Conservation (phyloP, 345 rosid genomes). For the Brassica rapa region DNA sequence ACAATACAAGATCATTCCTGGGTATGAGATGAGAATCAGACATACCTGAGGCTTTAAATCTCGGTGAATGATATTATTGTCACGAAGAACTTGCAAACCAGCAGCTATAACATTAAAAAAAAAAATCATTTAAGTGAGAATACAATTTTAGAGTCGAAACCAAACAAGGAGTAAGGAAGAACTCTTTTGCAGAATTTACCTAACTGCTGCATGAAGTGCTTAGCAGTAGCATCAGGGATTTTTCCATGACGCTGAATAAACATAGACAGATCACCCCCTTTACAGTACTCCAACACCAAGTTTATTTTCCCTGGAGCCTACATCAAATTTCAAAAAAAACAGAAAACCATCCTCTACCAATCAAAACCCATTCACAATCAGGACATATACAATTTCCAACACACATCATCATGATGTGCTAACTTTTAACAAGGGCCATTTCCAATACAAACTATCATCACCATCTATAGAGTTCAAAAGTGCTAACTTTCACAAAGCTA, state of each 20-base stretch:
- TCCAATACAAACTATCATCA: no score
- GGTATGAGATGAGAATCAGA: conserved; percentile 8
- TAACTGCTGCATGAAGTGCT: conserved; percentile 94
- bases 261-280: conserved; percentile 92
- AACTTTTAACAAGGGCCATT: no score
- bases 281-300: conserved; percentile 87
- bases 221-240: conserved; percentile 76
- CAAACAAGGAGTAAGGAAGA: conserved; percentile 19
- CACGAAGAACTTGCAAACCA: conserved; percentile 88
- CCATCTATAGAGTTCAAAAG: no score
- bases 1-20: conserved; percentile 3
- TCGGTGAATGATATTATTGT: conserved; percentile 93
- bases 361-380: neutral
- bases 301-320: conserved; percentile 88
- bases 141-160: conserved; percentile 12
- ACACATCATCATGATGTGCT: no score
- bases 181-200: conserved; percentile 45
- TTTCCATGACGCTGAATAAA: conserved; percentile 75
- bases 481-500: no score
- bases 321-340: neutral
- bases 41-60: conserved; percentile 98
- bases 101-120: conserved; percentile 54
- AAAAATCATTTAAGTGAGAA: neutral
- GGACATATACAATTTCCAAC: no score
- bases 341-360: neutral